Conservation (phyloP, 2,329 filamentous ascomycete genomes). For the Zymoseptoria pseudotritici region DNA sequence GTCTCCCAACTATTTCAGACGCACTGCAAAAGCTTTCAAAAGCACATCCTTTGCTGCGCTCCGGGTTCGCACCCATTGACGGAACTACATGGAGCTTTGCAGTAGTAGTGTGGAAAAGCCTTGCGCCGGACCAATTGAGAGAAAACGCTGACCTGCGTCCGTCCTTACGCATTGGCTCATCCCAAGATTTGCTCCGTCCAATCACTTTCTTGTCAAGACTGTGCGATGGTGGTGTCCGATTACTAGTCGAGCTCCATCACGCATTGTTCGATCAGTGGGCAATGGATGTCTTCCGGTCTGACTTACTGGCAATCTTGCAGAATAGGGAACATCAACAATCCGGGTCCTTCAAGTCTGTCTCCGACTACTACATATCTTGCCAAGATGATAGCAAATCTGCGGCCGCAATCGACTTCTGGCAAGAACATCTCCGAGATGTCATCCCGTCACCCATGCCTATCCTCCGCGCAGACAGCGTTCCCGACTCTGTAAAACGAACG, state of each 20-base stretch:
- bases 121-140: constrained; percentile 32
- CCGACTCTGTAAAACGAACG: constrained; percentile 14
- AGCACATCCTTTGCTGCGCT: constrained; percentile 61
- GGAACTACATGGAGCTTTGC: constrained; percentile 43
- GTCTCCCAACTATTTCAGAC: constrained; percentile 10
- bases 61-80: constrained; percentile 58
- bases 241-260: constrained; percentile 63
- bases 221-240: constrained; percentile 21
- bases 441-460: constrained; percentile 52
- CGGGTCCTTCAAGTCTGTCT: constrained; percentile 56
- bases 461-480: constrained; percentile 38
- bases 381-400: constrained; percentile 24
- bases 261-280: constrained; percentile 93
- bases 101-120: constrained; percentile 56
- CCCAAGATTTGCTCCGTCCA: constrained; percentile 48
- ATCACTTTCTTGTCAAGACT: constrained; percentile 52
- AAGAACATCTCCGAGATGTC: constrained; percentile 53
- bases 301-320: constrained; percentile 51
- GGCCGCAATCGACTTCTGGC: constrained; percentile 60
- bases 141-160: constrained; percentile 9
- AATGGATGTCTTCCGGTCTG: constrained; percentile 60
- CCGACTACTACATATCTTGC: constrained; percentile 39
- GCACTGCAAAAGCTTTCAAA: constrained; percentile 46
- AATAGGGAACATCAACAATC: constrained; percentile 31
- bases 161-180: constrained; percentile 12